Conservation (phyloP, 768 basidiomycete genomes). For the Amanita inopinata region DNA sequence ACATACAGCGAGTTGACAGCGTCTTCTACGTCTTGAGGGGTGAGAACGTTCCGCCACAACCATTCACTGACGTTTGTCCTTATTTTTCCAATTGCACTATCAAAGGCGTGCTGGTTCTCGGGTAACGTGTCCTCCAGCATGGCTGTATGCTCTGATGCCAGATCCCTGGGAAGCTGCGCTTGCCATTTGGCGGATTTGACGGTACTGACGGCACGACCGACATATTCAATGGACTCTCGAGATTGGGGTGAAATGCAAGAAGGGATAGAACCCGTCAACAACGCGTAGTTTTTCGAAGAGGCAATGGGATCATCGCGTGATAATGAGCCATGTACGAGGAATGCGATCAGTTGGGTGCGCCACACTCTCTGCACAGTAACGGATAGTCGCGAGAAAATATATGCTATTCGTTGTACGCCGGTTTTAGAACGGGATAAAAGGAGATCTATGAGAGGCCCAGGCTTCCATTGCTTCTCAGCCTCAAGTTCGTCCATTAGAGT, state of each 20-base stretch:
- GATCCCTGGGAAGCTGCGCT: constrained; percentile 59
- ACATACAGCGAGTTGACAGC: constrained; percentile 80
- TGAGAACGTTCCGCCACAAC: constrained; percentile 87
- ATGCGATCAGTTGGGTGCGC: constrained; percentile 74
- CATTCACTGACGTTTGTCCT: constrained; percentile 83
- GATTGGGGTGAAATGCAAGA: constrained; percentile 64
- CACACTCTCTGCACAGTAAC: constrained; percentile 73
- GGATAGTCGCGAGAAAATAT: constrained; percentile 63
- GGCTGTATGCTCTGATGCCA: constrained; percentile 56
- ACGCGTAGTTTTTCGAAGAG: constrained; percentile 38
- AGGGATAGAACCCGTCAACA: constrained; percentile 63
- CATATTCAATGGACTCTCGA: constrained; percentile 74
- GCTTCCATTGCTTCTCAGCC: constrained; percentile 46
- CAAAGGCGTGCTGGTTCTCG: constrained; percentile 70
- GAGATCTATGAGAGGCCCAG: constrained; percentile 76
- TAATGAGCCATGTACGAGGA: constrained; percentile 71
- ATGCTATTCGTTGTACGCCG: constrained; percentile 67
- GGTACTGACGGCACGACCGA: constrained; percentile 80
- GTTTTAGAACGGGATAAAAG: constrained; percentile 63
- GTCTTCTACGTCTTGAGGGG: constrained; percentile 71
- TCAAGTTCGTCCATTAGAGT: constrained; percentile 56
- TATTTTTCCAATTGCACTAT: constrained; percentile 63
- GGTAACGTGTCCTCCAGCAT: constrained; percentile 60
- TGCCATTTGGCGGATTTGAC: constrained; percentile 75
- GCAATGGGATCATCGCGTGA: constrained; percentile 60